Base-by-base conservation (phyloP, 2,329 filamentous ascomycete species). In the Alternaria hordeiaustralica region DNA sequence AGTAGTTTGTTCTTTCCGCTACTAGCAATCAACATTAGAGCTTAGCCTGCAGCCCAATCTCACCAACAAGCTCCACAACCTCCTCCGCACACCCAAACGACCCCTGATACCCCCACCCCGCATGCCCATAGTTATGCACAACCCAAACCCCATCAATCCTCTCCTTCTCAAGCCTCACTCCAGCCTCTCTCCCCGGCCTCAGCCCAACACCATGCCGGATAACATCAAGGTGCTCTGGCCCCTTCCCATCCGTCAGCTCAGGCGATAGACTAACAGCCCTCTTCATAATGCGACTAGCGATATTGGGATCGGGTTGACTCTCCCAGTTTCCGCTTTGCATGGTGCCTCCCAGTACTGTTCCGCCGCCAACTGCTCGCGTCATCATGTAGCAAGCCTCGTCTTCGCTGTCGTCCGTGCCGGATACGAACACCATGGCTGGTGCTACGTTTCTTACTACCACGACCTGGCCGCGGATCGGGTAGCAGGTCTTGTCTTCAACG, bases 121-220 rank as follows among this genome's bases (percentile, higher is more conserved):
- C 89, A 75, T 93, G 90, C 0, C 91, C 92, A 69, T 94, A 94
- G 71, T 93, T 92, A 78, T 94, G 92, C 59, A 94, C 89, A 20
- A 93, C 86, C 78, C 86, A 86, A 4, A 88, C 84, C 6, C 87
- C 89, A 30, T 61, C 66, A 44, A 92, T 85, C 66, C 82, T 82
- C 76, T 94, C 90, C 74, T 85, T 89, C 80, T 96, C 93, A 18
- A 97, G 82, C 62, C 94, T 86, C 13, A 92, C 88, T 0, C 94
- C 93, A 2, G 86, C 90, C 60, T 88, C 84, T 53, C 94, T 84
- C 71, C 89, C 87, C 6, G 94, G 94, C 61, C 94, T 85, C 70
- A 97, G 74, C 0, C 94, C 94, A n/a, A 96, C 94, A 3, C 88
- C 91, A 76, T 97, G 93, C 11, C 93, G 85, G 57, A 97, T 85